Conservation (phyloP, 192 early-diverging fungal species). For the Fimicolochytrium jonesii region DNA sequence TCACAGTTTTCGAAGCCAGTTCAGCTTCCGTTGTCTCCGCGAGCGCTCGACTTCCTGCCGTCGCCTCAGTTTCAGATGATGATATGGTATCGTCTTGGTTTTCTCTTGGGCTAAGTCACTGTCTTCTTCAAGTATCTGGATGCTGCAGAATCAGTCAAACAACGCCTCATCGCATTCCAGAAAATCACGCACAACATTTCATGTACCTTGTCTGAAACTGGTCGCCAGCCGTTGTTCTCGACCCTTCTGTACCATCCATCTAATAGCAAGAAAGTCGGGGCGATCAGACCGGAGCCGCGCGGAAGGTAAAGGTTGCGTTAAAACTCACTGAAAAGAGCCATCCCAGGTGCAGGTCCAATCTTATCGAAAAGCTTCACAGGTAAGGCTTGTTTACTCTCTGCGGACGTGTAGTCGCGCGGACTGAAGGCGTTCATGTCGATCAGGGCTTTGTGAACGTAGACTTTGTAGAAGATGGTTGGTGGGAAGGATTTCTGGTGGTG, state of each 20-base stretch:
- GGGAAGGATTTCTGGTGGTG: constrained; percentile 50
- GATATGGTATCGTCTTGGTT: constrained; percentile 36
- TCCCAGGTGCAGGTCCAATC: constrained; percentile 4
- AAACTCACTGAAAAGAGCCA: neutral
- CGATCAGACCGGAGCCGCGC: too few relatives aligned
- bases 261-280: constrained; percentile 10
- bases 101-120: too few relatives aligned
- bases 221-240: constrained; percentile 61
- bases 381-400: constrained; percentile 27
- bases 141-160: too few relatives aligned
- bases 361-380: constrained; percentile 44
- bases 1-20: constrained; percentile 54
- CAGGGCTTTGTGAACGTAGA: constrained; percentile 48
- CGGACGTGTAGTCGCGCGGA: constrained; percentile 54
- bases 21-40: constrained; percentile 41
- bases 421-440: constrained; percentile 60
- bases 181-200: neutral
- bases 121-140: too few relatives aligned
- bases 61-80: constrained; percentile 43
- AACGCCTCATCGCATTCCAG: neutral
- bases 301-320: neutral
- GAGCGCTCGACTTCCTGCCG: constrained; percentile 36
- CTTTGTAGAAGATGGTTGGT: constrained; percentile 60
- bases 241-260: constrained; percentile 52
- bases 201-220: constrained; percentile 47